Percentiles rank a stretch among this genome's conserved stretches.
phyloP scores from a whole-genome alignment of 441 rosid species.

The Erodium texanum region DNA sequence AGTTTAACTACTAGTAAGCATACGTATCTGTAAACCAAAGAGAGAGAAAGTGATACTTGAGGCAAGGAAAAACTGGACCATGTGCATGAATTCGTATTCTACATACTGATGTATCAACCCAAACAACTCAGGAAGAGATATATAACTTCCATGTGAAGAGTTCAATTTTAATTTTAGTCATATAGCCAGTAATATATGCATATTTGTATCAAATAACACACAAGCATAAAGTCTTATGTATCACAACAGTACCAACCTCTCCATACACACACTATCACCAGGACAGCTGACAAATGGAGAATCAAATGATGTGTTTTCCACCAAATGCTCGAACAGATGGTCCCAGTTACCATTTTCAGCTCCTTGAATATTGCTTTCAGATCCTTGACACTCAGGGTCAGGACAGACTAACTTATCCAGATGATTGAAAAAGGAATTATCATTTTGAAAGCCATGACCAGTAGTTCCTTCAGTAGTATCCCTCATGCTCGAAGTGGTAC shows the following conservation, averaged over 20 bases:
- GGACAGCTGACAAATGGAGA: slow-evolving; percentile 15
- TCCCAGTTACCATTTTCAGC: slow-evolving; percentile 16
- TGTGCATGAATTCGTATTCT: background rate
- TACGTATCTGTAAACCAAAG: background rate
- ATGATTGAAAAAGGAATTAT: slow-evolving; percentile 24
- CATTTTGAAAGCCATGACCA: slow-evolving; percentile 12
- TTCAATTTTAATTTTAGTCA: background rate
- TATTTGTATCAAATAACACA: background rate
- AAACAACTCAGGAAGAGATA: background rate
- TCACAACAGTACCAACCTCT: slow-evolving; percentile 31
- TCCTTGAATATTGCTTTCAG: slow-evolving; percentile 17
- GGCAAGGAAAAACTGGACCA: background rate
- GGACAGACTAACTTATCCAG: slow-evolving; percentile 23
- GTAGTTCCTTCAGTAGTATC: slow-evolving; percentile 23
- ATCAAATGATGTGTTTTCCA: slow-evolving; percentile 18
- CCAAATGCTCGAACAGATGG: slow-evolving; percentile 16
- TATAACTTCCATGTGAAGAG: background rate
- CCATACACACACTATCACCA: slow-evolving; percentile 18
- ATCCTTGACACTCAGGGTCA: slow-evolving; percentile 23
- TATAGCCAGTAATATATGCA: background rate
- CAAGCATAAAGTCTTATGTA: background rate
- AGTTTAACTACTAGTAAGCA: no score
- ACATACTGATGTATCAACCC: background rate
- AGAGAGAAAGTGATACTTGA: background rate
- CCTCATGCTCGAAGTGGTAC: slow-evolving; percentile 19